A percentile compares a stretch with the other conserved stretches of the same genome.
Evolutionary conservation across 2,329 filamentous ascomycete species (phyloP).

Genomic region (Geosmithia flava): DNA sequence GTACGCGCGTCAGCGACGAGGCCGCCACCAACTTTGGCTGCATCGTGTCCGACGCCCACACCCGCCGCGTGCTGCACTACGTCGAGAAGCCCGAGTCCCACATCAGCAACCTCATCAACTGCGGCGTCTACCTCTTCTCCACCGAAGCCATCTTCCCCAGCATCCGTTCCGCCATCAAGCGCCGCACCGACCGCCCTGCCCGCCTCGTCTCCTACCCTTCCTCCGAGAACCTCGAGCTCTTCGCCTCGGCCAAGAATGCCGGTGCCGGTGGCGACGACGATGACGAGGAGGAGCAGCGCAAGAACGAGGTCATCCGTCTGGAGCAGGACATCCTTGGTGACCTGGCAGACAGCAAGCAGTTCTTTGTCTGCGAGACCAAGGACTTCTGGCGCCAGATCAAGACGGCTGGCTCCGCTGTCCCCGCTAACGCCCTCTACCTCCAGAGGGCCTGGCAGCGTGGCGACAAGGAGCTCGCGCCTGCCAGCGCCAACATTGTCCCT

Average conservation of each 20-base stretch:
- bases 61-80: constrained; percentile 92
- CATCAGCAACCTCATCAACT: constrained; percentile 98
- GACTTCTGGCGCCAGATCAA: constrained; percentile 99
- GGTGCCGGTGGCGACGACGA: constrained; percentile 24
- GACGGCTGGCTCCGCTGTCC: constrained; percentile 92
- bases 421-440: constrained; percentile 91
- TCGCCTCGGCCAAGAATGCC: constrained; percentile 21
- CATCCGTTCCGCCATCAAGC: constrained; percentile 90
- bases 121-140: constrained; percentile 94
- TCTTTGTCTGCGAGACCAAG: constrained; percentile 97
- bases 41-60: constrained; percentile 90
- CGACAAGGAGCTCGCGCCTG: constrained; percentile 64
- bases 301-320: constrained; percentile 80
- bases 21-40: constrained; percentile 94
- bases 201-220: constrained; percentile 91
- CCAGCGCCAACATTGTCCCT: constrained; percentile 77
- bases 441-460: constrained; percentile 82
- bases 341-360: constrained; percentile 92
- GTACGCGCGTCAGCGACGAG: constrained; percentile 82
- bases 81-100: constrained; percentile 98
- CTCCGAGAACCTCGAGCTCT: constrained; percentile 77
- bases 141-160: constrained; percentile 94
- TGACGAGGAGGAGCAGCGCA: constrained; percentile 63
- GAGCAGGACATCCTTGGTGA: constrained; percentile 96
- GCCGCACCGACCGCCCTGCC: constrained; percentile 71